Conservation (phyloP, 139 green algal genomes). For the Tetraselmis striata region DNA sequence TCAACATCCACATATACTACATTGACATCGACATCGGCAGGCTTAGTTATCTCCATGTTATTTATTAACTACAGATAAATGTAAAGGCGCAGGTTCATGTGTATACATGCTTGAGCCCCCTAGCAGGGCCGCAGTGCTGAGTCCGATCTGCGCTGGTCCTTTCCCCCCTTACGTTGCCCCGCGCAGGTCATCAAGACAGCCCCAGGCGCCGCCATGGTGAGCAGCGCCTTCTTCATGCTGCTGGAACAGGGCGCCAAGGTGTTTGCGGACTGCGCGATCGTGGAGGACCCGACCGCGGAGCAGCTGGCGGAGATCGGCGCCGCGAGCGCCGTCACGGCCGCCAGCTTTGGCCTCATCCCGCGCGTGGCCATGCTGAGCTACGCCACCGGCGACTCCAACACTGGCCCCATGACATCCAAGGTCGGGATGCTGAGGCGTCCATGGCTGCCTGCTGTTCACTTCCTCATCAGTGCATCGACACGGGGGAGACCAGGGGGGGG, state of each 20-base stretch:
- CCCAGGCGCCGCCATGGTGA: constrained; percentile 35
- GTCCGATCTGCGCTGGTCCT: background rate
- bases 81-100: background rate
- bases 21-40: background rate
- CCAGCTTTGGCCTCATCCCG: constrained; percentile 77
- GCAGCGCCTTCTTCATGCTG: constrained; percentile 85
- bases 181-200: background rate
- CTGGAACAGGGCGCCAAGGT: constrained; percentile 25
- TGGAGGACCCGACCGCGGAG: constrained; percentile 59
- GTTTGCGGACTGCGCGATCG: constrained; percentile 88
- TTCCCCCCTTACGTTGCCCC: background rate
- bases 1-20: background rate
- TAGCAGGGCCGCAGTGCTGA: too few species aligned
- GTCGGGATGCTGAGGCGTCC: background rate
- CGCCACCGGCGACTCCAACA: constrained; percentile 60
- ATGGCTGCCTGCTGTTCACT: background rate
- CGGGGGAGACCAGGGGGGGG: too few species aligned
- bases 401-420: constrained; percentile 33
- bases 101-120: background rate
- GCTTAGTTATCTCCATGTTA: background rate
- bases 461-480: background rate
- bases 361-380: constrained; percentile 90
- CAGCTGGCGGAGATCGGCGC: constrained; percentile 76
- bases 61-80: background rate
- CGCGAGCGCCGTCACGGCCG: constrained; percentile 67